These are phyloP conservation scores for Cladobotryum mycophilum DNA, from an alignment of 2,329 filamentous ascomycete genomes.

Conservation along the genomic window DNA sequence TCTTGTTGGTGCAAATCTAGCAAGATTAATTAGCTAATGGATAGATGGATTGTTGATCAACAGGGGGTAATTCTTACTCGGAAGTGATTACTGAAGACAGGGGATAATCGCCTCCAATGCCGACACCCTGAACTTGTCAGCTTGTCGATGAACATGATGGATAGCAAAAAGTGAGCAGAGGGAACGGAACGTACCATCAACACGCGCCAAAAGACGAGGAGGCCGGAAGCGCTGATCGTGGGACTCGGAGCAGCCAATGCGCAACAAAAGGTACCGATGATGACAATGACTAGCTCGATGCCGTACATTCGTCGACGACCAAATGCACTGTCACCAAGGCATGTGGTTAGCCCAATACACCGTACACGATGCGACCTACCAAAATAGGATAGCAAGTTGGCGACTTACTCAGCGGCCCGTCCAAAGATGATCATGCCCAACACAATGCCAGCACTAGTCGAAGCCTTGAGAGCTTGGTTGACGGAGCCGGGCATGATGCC, in stretches of 20 bases:
- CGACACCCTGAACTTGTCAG: constrained; percentile 46
- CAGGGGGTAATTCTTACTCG: constrained; percentile 39
- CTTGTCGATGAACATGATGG: neutral
- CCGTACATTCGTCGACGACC: constrained; percentile 81
- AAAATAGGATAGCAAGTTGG: neutral
- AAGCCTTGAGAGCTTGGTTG: constrained; percentile 73
- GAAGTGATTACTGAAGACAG: constrained; percentile 75
- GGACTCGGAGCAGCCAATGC: constrained; percentile 56
- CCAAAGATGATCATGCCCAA: constrained; percentile 74
- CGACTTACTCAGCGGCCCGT: constrained; percentile 59
- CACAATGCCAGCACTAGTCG: constrained; percentile 72
- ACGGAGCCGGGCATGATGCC: constrained; percentile 56
- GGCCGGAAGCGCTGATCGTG: constrained; percentile 51
- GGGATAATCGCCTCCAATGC: constrained; percentile 78
- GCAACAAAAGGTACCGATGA: constrained; percentile 63
- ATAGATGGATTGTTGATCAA: neutral
- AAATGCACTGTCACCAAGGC: constrained; percentile 38
- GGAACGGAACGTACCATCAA: constrained; percentile 52
- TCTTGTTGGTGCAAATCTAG: constrained; percentile 69
- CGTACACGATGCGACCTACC: neutral
- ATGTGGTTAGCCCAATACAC: constrained; percentile 1
- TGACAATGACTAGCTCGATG: constrained; percentile 66
- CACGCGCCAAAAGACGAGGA: constrained; percentile 69
- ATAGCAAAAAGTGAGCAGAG: neutral
- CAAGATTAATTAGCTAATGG: constrained; percentile 18